A percentile compares a stretch with the other conserved stretches of the same genome.
Evolutionary conservation across 108 stramenopile species (phyloP).

Genomic region (Fistulifera solaris): DNA sequence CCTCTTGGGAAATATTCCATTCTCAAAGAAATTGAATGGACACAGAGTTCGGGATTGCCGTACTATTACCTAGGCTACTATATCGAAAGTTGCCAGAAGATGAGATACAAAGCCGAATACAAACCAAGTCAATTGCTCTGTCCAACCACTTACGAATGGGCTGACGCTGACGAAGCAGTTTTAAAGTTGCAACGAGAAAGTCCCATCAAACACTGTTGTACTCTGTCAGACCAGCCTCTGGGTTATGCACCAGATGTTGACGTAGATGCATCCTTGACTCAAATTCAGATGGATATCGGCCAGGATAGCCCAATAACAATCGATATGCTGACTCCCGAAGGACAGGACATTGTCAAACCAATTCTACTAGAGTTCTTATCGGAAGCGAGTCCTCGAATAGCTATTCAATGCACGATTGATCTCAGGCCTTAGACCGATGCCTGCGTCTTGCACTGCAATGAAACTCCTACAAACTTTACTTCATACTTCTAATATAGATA

Average conservation of each 20-base stretch:
- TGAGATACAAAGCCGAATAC: conserved; percentile 97
- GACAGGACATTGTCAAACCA: conserved; percentile 57
- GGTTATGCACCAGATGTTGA: not conserved
- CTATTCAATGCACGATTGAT: conserved; percentile 37
- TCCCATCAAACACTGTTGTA: conserved; percentile 42
- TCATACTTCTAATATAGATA: no score
- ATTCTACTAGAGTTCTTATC: conserved; percentile 44
- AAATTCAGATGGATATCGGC: conserved; percentile 48
- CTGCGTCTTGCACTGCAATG: no score
- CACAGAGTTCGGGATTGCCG: conserved; percentile 32
- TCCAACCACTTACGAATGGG: conserved; percentile 69
- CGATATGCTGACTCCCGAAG: conserved; percentile 52
- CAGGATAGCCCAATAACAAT: conserved; percentile 35
- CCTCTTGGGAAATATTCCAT: conserved; percentile 88
- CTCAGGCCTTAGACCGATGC: conserved; percentile 4
- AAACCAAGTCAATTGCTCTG: conserved; percentile 86
- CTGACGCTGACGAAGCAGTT: conserved; percentile 61
- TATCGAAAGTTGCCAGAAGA: conserved; percentile 90
- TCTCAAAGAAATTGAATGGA: conserved; percentile 90
- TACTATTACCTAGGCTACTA: conserved; percentile 96
- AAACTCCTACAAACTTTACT: no score
- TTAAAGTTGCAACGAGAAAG: conserved; percentile 34
- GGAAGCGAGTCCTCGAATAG: conserved; percentile 46
- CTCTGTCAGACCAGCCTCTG: not conserved
- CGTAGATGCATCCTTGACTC: conserved; percentile 5